Evolutionary conservation across 2,329 filamentous ascomycete genomes (phyloP).

Genomic region (Scedosporium aurantiacum): DNA sequence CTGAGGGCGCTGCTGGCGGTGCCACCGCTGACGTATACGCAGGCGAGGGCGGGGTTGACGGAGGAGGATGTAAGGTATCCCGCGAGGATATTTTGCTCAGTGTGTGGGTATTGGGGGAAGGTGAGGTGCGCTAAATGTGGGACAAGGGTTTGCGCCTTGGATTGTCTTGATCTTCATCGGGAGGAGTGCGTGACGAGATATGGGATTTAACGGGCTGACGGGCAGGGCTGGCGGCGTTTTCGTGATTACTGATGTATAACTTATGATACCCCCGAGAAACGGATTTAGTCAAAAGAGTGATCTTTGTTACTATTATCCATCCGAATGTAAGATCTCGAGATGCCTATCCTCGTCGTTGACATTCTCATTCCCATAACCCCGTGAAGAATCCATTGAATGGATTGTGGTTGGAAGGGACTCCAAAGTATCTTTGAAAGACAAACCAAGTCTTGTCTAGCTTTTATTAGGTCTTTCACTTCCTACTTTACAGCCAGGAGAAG

Average conservation of each 20-base stretch:
- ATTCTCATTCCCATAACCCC: no score
- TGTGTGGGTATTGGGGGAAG: conserved; percentile 73
- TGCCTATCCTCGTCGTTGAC: no score
- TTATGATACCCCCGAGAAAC: conserved; percentile 2
- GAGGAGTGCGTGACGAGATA: conserved; percentile 61
- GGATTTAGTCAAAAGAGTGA: background rate
- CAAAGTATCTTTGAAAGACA: no score
- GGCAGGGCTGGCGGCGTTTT: background rate
- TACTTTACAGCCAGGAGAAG: background rate
- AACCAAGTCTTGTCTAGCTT: no score
- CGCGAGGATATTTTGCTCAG: conserved; percentile 58
- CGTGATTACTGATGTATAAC: background rate
- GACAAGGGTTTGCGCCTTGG: conserved; percentile 64
- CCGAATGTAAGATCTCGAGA: background rate
- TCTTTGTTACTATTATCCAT: background rate
- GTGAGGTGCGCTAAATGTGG: conserved; percentile 70
- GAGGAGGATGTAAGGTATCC: conserved; percentile 37
- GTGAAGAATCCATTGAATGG: no score
- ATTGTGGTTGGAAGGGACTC: no score
- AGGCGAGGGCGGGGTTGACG: conserved; percentile 42
- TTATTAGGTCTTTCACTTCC: no score
- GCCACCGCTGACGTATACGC: conserved; percentile 57
- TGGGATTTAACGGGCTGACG: conserved; percentile 26
- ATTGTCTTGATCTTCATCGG: conserved; percentile 61
- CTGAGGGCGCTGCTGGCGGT: conserved; percentile 52